phyloP scores from a whole-genome alignment of 2,329 filamentous ascomycete genomes.

The Aplosporella prunicola region DNA sequence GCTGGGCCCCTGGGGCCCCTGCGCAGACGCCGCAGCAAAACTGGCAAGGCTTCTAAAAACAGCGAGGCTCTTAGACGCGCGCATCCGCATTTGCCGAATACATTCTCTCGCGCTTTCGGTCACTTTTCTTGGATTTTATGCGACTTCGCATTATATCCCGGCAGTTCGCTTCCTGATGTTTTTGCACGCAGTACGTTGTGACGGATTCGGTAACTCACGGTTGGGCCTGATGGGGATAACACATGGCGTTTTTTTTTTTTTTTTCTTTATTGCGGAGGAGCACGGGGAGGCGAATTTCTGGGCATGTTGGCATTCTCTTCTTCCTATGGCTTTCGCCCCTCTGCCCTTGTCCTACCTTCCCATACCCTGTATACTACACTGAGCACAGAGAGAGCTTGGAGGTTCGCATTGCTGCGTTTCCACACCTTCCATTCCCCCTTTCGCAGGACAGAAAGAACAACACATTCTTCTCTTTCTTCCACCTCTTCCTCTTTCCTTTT shows the following conservation, averaged over 20 bases:
- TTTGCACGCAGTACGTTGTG: too few species aligned
- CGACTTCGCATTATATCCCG: too few species aligned
- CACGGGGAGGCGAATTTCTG: background rate
- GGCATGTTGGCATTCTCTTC: slow-evolving; percentile 9
- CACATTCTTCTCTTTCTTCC: slow-evolving; percentile 7
- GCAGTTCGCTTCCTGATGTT: too few species aligned
- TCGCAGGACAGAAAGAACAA: slow-evolving; percentile 4
- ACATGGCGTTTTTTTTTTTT: slow-evolving; percentile 4
- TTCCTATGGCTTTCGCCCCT: background rate
- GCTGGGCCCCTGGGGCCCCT: slow-evolving; percentile 36
- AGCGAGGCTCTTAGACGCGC: too few species aligned
- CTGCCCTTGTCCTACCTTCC: slow-evolving; percentile 12
- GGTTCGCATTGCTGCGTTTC: slow-evolving; percentile 11
- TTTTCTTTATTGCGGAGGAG: background rate
- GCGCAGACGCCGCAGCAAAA: slow-evolving; percentile 32
- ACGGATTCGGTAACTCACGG: slow-evolving; percentile 5
- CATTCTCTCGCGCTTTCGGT: too few species aligned
- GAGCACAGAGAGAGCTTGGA: slow-evolving; percentile 9
- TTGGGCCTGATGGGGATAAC: slow-evolving; percentile 3
- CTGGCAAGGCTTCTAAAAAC: slow-evolving; percentile 26
- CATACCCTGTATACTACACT: slow-evolving; percentile 23
- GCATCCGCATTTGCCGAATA: too few species aligned
- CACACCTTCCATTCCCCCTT: slow-evolving; percentile 4
- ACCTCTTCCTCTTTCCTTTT: background rate
- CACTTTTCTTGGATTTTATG: too few species aligned